Evolutionary conservation across 2,329 filamentous ascomycete genomes (phyloP).

Genomic region (Trichoderma sp.): DNA sequence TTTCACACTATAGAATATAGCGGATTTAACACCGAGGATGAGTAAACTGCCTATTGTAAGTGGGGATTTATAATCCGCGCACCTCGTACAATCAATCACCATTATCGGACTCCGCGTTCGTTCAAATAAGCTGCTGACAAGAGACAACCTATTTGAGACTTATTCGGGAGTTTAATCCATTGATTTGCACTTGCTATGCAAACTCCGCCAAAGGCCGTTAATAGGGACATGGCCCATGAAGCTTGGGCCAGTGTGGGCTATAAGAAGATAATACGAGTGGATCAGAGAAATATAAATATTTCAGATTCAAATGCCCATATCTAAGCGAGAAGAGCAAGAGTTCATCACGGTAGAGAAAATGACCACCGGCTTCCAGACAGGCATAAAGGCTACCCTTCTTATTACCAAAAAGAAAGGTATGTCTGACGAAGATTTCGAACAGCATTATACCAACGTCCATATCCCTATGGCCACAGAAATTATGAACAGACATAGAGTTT

Average conservation of each 20-base stretch:
- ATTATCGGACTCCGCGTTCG: background rate
- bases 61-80: background rate
- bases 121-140: background rate
- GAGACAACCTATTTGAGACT: background rate
- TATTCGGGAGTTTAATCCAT: background rate
- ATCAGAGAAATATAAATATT: background rate
- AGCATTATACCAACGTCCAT: constrained; percentile 1
- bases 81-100: background rate
- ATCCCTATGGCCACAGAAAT: background rate
- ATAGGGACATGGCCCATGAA: background rate
- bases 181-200: background rate
- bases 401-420: constrained; percentile 12
- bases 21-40: background rate
- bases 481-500: background rate
- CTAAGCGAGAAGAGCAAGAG: background rate
- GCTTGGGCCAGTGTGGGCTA: background rate
- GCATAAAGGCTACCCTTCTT: constrained; percentile 1
- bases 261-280: background rate
- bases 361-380: background rate
- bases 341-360: background rate
- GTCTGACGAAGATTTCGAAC: constrained; percentile 9
- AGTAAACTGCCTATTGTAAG: background rate
- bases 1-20: too few relatives aligned
- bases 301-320: background rate
- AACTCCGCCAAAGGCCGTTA: background rate